These are phyloP conservation scores for Aspergillus aculeatus DNA, from an alignment of 2,329 filamentous ascomycete genomes.

Conservation along the genomic window DNA sequence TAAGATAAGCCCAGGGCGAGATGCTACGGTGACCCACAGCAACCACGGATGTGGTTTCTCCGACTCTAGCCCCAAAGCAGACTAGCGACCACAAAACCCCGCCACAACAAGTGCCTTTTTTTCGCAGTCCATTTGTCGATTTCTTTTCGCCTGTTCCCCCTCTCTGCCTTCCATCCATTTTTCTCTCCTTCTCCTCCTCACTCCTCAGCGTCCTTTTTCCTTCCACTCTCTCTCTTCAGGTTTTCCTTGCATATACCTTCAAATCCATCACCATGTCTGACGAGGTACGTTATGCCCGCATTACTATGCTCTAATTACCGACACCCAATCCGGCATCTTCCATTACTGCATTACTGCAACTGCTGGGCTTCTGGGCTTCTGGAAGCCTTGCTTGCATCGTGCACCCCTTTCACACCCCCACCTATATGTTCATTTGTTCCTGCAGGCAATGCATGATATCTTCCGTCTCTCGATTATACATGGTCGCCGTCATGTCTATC, in stretches of 20 bases:
- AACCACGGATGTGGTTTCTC: conserved; percentile 7
- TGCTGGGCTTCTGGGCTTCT: conserved; percentile 21
- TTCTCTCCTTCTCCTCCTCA: conserved; percentile 19
- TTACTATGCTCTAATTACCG: conserved; percentile 14
- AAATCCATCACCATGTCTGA: conserved; percentile 61
- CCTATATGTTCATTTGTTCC: conserved; percentile 15
- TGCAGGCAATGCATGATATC: conserved; percentile 11
- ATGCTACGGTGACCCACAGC: conserved; percentile 7
- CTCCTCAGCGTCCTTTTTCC: conserved; percentile 17
- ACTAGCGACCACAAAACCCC: conserved; percentile 29
- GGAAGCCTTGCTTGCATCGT: conserved; percentile 35
- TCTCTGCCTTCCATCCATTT: conserved; percentile 23
- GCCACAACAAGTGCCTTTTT: conserved; percentile 37
- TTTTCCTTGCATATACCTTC: conserved; percentile 19
- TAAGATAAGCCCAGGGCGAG: conserved; percentile 6
- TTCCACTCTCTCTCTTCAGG: conserved; percentile 21
- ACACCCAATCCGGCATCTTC: conserved; percentile 3
- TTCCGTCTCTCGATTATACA: not conserved
- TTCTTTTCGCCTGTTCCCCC: conserved; percentile 24
- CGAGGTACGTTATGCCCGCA: conserved; percentile 54
- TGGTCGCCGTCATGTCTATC: not conserved
- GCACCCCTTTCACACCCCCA: conserved; percentile 15
- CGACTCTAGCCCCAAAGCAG: conserved; percentile 26
- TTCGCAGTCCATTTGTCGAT: conserved; percentile 28
- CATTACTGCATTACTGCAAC: conserved; percentile 24